Evolutionary conservation across 2,329 filamentous ascomycete species (phyloP).

Genomic region (Fusarium anguioides): DNA sequence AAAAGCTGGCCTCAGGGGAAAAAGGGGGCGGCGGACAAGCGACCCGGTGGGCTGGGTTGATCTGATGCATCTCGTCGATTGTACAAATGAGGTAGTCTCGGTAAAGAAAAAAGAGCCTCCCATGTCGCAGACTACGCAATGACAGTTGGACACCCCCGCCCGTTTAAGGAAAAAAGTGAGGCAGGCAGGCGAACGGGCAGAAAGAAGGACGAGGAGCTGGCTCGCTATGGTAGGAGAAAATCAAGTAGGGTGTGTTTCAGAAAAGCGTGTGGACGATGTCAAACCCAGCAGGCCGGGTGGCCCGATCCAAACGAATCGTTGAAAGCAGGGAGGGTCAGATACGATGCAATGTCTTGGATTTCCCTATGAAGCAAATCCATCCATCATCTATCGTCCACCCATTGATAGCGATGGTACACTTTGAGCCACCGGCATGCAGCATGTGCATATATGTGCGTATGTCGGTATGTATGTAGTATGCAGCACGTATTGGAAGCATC

Average conservation of each 20-base stretch:
- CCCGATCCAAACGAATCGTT: conserved; percentile 35
- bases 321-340: conserved; percentile 29
- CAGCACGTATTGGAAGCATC: conserved; percentile 10
- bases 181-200: conserved; percentile 13
- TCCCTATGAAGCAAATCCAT: conserved; percentile 4
- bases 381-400: background rate
- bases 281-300: conserved; percentile 37
- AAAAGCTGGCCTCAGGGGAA: conserved; percentile 43
- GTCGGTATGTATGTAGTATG: background rate
- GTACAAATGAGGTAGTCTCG: conserved; percentile 37
- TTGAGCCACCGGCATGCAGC: conserved; percentile 4
- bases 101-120: conserved; percentile 23
- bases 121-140: conserved; percentile 35
- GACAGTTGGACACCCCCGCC: conserved; percentile 34
- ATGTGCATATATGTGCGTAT: background rate
- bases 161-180: conserved; percentile 15
- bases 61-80: conserved; percentile 45
- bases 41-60: conserved; percentile 48
- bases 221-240: background rate
- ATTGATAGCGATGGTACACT: background rate
- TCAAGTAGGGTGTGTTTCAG: conserved; percentile 36
- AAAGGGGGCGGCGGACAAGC: conserved; percentile 45
- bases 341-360: conserved; percentile 7
- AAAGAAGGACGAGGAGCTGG: conserved; percentile 3
- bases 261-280: conserved; percentile 20